These are phyloP conservation scores for Magnusiomyces tetraspermus DNA, from an alignment of 1,139 yeast genomes.

Conservation along the genomic window DNA sequence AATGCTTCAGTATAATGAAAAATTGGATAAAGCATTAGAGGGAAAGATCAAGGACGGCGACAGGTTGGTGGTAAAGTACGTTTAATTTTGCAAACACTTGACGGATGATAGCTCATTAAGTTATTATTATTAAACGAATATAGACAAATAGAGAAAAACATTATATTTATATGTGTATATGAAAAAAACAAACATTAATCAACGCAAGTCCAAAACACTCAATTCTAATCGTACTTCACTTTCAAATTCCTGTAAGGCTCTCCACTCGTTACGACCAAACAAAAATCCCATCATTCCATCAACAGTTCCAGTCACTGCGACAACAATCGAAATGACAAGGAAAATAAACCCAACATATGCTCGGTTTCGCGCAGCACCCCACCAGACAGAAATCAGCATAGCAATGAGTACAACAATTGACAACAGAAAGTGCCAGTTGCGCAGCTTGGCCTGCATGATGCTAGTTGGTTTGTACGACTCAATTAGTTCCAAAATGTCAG, in stretches of 20 bases:
- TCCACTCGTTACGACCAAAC: constrained; percentile 67
- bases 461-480: constrained; percentile 47
- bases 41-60: constrained; percentile 14
- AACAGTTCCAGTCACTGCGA: constrained; percentile 57
- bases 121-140: too few relatives aligned
- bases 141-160: too few relatives aligned
- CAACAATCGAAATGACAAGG: constrained; percentile 37
- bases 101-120: too few relatives aligned
- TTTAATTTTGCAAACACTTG: too few relatives aligned
- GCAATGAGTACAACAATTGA: constrained; percentile 46
- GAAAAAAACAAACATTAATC: too few relatives aligned
- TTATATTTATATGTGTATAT: too few relatives aligned
- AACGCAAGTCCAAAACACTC: constrained; percentile 8
- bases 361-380: constrained; percentile 40
- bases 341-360: constrained; percentile 55
- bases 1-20: constrained; percentile 9
- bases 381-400: constrained; percentile 48
- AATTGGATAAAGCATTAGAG: constrained; percentile 7
- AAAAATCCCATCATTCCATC: constrained; percentile 72
- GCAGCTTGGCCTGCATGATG: constrained; percentile 52
- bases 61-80: constrained; percentile 5
- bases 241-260: constrained; percentile 61
- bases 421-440: constrained; percentile 52
- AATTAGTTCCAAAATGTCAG: constrained; percentile 50
- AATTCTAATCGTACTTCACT: constrained; percentile 30